These are phyloP conservation scores for Forsythia suspensa DNA, from an alignment of 257 asterid genomes.

Conservation along the genomic window DNA sequence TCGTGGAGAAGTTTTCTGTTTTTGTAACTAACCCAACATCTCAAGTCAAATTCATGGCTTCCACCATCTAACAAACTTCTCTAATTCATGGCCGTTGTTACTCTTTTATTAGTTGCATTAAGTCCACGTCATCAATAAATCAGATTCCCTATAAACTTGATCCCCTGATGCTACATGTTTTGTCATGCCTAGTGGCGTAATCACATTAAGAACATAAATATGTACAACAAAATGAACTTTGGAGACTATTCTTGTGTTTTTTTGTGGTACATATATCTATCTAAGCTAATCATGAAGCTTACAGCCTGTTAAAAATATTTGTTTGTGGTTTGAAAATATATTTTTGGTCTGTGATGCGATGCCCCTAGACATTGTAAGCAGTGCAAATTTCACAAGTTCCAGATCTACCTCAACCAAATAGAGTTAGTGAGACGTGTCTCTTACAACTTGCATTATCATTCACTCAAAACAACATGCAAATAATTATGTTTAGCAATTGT, in stretches of 20 bases:
- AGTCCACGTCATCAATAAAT: not conserved
- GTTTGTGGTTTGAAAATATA: not conserved
- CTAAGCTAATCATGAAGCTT: not conserved
- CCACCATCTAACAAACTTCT: not conserved
- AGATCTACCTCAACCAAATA: not conserved
- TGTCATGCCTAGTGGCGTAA: not conserved
- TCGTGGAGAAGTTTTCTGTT: not conserved
- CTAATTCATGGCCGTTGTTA: not conserved
- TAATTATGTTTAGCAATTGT: not conserved
- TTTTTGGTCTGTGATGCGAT: not conserved
- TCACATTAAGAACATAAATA: not conserved
- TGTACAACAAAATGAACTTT: not conserved
- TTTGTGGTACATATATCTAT: not conserved
- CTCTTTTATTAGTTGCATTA: not conserved
- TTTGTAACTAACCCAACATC: not conserved
- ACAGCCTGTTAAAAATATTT: not conserved
- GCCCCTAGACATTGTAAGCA: not conserved
- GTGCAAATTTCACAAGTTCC: not conserved
- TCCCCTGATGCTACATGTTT: not conserved
- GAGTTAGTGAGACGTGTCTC: not conserved
- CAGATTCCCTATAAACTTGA: not conserved
- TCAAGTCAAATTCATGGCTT: not conserved
- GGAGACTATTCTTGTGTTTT: not conserved
- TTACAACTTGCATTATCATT: not conserved
- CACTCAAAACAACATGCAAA: not conserved